Base-by-base conservation (phyloP, 1,284 basidiomycete genomes). In the Veloboletus limbatus region DNA sequence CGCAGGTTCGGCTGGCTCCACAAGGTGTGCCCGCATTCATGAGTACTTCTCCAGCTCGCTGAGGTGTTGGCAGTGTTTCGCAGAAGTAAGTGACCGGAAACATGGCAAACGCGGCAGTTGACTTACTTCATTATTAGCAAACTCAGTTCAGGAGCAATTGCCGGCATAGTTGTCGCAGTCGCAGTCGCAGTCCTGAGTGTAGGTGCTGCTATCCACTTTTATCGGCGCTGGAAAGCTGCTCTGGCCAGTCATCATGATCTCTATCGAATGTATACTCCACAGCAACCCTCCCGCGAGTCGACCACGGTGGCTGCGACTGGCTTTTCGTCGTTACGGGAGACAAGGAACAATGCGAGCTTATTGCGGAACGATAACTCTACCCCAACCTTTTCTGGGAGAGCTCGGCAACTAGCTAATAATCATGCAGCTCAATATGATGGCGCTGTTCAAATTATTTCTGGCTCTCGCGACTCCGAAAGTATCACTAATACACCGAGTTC, bases 221-320 rank as follows among this genome's bases (percentile, higher is more conserved):
- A 63, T 31, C 49, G 54, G 24, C 64, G 60, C 9, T 66, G 63
- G 62, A 68, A 46, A 52, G 49, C 54, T 21, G 52, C 50, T 1
- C 14, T 57, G 27, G 48, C 49, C 20, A 25, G 41, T 21, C 55
- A 54, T 14, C 39, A 42, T 4, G 51, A 51, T 27, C 34, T 51
- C 14, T 53, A 52, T 34, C 43, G 48, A 40, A 31, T 35, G 25
- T 42, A 51, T 35, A 43, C 51, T 10, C 42, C 52, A 6, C 62
- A 51, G 20, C 51, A 47, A 27, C 57, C 17, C 16, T 16, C 10
- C 9, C 22, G 42, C 4, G 46, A 11, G 7, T 16, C 32, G 0
- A 6, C 26, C 8, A n/a, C 20, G 13, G 38, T 41, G 8, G 21
- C 38, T 16, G 14, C 55, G 4, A 46, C 44, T 9, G 57, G 49